Base-by-base conservation (phyloP, 345 rosid species). In the Syzygium grande region DNA sequence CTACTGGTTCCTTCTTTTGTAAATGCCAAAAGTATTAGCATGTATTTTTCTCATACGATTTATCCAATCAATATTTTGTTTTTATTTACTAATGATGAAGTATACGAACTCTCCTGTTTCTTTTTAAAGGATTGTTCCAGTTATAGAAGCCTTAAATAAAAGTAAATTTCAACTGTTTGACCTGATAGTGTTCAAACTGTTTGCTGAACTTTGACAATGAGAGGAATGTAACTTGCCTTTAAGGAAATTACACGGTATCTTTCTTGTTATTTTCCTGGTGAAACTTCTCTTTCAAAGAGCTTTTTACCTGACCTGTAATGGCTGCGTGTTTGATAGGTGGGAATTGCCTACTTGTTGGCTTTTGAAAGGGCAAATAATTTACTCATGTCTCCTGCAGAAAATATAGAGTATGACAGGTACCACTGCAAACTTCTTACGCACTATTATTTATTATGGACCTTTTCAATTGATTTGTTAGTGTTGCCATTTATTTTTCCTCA, bases 271-370 rank as follows among this genome's bases (percentile, higher is more conserved):
- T 73, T 73, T 73, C 83, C 49, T 73, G 83, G 49, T 73, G 38
- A 21, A 19, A 38, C 49, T 73, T 73, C 83, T 19, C 83, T 49
- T 73, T 38, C 43, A 41, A 73, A 73, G 83, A 73, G 14, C 25
- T 38, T 43, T 73, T 38, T 19, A 38, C 83, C 80, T 73, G 83
- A 73, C 22, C 27, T 73, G 83, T 38, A 38, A 38, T 21, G 83
- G 27, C 83, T 73, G 27, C 19, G 49, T 73, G 49, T 85, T 88
- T 91, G 80, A 89, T 94, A 95, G 98, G 98, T 92, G 88, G 99
- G 99, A 88, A 91, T 96, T 90, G 97, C 99, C 52, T 96, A 96
- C 89, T 94, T 98, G 90, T 91, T 98, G 90, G 99, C 98, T 92
- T 91, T 96, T 58, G 99, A 98, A 92, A 90, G 68, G 92, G 98